Evolutionary conservation across 192 early-diverging fungal species (phyloP), one percentile per base, ranked within the genome.

Genomic region (Backusella mclennaniae): DNA sequence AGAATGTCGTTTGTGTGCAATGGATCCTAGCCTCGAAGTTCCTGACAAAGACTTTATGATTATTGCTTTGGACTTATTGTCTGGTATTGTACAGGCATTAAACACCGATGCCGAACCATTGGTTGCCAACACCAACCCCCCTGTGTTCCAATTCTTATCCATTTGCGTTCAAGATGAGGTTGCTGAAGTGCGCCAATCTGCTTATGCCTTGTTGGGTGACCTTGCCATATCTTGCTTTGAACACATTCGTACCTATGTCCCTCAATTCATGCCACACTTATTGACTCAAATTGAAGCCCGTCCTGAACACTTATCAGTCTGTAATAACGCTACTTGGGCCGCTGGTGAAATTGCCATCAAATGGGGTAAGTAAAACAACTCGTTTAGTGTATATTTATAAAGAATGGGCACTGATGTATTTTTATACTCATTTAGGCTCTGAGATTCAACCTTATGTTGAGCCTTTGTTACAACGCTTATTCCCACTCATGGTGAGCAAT

Each of bases 251-350:
- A 91, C 95, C n/a, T 91, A 91, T 77, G 80, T 99, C 72, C 87
- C 89, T 41, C 87, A 87, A 17, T 90, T 98, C 79, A 90, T 97
- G 89, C 89, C 92, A 73, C 90, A 93, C 59, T 85, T 95, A 52
- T 85, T 93, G 73, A 79, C 80, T 14, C 88, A 95, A 78, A 88
- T 99, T 38, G 88, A 94, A 69, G 89, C 89, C 42, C 90, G 87
- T 74, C 86, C 90, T 44, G 94, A 95, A 68, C 87, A 83, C 79
- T 85, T 95, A 21, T 94, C 93, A 35, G 96, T 97, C 38, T 96
- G 94, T 86, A 99, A 99, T 83, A 99, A 99, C 78, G 98, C 97
- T 17, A 90, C 95, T 19, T 99, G 98, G 98, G 93, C 97, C 19
- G 93, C 91, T 14, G 98, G 97, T 66, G 98, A 99, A 88, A 95